Conservation (phyloP, 257 asterid genomes). For the Cinchona pubescens region DNA sequence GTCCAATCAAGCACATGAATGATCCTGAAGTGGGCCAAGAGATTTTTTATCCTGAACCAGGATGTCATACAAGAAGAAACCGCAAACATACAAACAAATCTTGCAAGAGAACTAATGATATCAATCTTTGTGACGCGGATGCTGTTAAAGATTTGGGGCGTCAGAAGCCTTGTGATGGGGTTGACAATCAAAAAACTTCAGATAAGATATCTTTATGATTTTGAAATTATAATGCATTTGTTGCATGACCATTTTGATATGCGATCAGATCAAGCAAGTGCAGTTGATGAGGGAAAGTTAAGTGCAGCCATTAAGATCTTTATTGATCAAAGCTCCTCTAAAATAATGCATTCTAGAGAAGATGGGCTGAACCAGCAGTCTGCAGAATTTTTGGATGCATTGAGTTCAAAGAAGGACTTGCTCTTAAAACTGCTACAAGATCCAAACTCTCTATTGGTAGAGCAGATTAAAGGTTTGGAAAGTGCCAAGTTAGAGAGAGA, state of each 20-base stretch:
- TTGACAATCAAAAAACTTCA: constrained; percentile 24
- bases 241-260: constrained; percentile 26
- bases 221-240: constrained; percentile 45
- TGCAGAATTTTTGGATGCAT: constrained; percentile 49
- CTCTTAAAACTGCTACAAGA: constrained; percentile 64
- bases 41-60: constrained; percentile 26
- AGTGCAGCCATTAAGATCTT: constrained; percentile 60
- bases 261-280: constrained; percentile 32
- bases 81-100: constrained; percentile 37
- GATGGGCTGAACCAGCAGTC: constrained; percentile 47
- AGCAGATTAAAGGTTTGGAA: constrained; percentile 49
- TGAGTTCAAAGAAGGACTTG: constrained; percentile 50
- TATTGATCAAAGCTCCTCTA: constrained; percentile 45
- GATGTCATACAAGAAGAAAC: constrained; percentile 37
- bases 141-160: constrained; percentile 25
- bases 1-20: constrained; percentile 26
- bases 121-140: constrained; percentile 43
- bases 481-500: constrained; percentile 36
- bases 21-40: constrained; percentile 34
- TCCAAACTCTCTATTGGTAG: constrained; percentile 47
- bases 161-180: constrained; percentile 28
- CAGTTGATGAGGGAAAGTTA: constrained; percentile 53
- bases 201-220: constrained; percentile 51
- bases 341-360: constrained; percentile 41
- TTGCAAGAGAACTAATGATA: constrained; percentile 35